Base-by-base conservation (phyloP, 2,329 filamentous ascomycete species). In the Diaporthe ampelina region DNA sequence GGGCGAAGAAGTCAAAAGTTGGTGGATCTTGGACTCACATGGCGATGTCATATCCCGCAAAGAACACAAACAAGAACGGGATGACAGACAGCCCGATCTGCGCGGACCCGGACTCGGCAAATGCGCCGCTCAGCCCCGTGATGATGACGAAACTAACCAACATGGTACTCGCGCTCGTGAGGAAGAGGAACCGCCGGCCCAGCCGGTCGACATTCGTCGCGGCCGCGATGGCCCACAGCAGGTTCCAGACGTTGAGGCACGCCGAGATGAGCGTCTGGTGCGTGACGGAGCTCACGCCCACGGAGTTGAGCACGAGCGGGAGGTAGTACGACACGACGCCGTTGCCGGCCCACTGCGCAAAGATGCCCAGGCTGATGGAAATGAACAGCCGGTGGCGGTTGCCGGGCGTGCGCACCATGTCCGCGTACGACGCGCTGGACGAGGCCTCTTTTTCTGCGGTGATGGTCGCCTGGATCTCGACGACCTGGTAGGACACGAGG, bases 161-260 rank as follows among this genome's bases (percentile, higher is more conserved):
- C 86, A 88, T 88, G 13, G 85, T 84, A 17, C 76, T 77, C 15
- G 82, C 83, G 9, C 84, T 84, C 7, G 81, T 76, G 8, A 87
- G 76, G 79, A 85, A 87, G 2, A 88, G 81, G 50, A 81, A 81
- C 8, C 85, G 82, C 5, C 86, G 83, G 13, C 86, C 61, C 48
- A 75, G 74, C 35, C 67, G n/a, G 35, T 76, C 73, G 6, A 75
- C 65, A 24, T 40, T 70, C 10, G 74, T 26, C 1, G 72, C 73
- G 5, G 69, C 73, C 1, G 63, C 69, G 24, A 76, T 54, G 4
- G 75, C 59, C 29, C 74, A 73, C 35, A 75, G 48, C 11, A 75
- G 65, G 48, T 76, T 76, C 75, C 75, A 76, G 29, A 76, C 70
- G 19, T 76, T 63, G 3, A 76, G 65, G 56, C 69, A 75, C 21